Percentiles rank a stretch among this genome's conserved stretches.
These are phyloP conservation scores for Rhodotorula mucilaginosa DNA, from an alignment of 1,284 basidiomycete genomes.

Conservation along the genomic window DNA sequence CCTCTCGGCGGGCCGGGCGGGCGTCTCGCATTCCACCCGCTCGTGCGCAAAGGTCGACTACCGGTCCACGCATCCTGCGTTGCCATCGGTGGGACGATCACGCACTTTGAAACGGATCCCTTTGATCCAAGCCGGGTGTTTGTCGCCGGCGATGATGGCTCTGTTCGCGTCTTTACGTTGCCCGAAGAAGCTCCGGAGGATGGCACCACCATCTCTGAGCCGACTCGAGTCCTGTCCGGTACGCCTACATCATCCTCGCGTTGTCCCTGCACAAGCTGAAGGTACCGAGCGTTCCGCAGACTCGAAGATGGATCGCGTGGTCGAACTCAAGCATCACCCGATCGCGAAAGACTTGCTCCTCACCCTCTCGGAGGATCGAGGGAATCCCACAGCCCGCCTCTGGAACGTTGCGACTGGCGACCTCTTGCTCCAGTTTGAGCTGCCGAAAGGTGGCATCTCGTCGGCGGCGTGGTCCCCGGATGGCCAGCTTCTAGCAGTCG, in stretches of 20 bases:
- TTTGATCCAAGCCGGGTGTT: slow-evolving; percentile 47
- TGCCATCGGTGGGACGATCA: slow-evolving; percentile 49
- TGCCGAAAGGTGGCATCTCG: slow-evolving; percentile 44
- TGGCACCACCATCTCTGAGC: slow-evolving; percentile 1
- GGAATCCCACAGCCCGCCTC: slow-evolving; percentile 47
- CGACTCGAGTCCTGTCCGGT: slow-evolving; percentile 15
- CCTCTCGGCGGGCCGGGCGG: slow-evolving; percentile 54
- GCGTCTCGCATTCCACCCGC: slow-evolving; percentile 50
- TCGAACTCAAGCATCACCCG: slow-evolving; percentile 50
- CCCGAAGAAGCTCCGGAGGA: slow-evolving; percentile 31
- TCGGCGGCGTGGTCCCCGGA: slow-evolving; percentile 49
- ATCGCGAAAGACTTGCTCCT: slow-evolving; percentile 50
- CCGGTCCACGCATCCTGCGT: slow-evolving; percentile 43
- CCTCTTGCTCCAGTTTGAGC: slow-evolving; percentile 11
- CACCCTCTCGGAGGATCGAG: slow-evolving; percentile 50
- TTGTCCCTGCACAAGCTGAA: too few species aligned
- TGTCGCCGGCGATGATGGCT: slow-evolving; percentile 52
- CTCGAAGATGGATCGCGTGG: slow-evolving; percentile 49
- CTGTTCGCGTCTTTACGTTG: slow-evolving; percentile 49
- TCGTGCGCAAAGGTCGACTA: slow-evolving; percentile 50
- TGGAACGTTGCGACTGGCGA: slow-evolving; percentile 46
- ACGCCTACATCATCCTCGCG: background rate
- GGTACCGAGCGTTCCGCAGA: slow-evolving; percentile 33
- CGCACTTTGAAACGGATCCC: slow-evolving; percentile 50
- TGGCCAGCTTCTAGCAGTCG: slow-evolving; percentile 50